Evolutionary conservation across 2,329 filamentous ascomycete genomes (phyloP).

Genomic region (Colletotrichum endophyticum): DNA sequence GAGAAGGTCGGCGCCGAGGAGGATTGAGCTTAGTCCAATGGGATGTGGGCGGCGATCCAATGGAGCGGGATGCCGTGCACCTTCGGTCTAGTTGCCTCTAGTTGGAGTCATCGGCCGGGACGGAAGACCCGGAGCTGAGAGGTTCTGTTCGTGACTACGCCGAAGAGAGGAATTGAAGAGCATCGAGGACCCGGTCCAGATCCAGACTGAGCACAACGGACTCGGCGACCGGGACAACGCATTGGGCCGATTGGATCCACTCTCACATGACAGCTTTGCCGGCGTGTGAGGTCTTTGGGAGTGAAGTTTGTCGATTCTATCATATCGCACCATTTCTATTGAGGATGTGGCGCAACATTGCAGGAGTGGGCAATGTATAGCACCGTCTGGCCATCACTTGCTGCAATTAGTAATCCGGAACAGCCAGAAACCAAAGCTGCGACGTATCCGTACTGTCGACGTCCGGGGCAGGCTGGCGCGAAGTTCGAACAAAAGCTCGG

Average conservation of each 20-base stretch:
- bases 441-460: not conserved
- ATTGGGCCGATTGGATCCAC: conserved; percentile 10
- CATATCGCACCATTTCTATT: not conserved
- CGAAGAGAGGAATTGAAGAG: not conserved
- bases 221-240: conserved; percentile 12
- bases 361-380: not conserved
- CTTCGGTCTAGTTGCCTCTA: not conserved
- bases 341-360: not conserved
- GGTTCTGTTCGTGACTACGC: not conserved
- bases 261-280: conserved; percentile 1
- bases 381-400: not conserved
- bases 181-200: not conserved
- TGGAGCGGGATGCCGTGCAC: not conserved
- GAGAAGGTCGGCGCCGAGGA: not conserved
- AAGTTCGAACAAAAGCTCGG: not conserved
- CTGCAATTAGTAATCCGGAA: not conserved
- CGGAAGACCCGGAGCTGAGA: not conserved
- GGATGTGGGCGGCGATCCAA: not conserved
- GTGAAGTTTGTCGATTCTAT: not conserved
- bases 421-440: not conserved
- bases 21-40: not conserved
- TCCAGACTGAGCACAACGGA: not conserved
- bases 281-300: not conserved
- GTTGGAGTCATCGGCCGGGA: not conserved
- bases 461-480: not conserved